phyloP scores from a whole-genome alignment of 805 yeast genomes.

The Saccharomycopsis fermentans region DNA sequence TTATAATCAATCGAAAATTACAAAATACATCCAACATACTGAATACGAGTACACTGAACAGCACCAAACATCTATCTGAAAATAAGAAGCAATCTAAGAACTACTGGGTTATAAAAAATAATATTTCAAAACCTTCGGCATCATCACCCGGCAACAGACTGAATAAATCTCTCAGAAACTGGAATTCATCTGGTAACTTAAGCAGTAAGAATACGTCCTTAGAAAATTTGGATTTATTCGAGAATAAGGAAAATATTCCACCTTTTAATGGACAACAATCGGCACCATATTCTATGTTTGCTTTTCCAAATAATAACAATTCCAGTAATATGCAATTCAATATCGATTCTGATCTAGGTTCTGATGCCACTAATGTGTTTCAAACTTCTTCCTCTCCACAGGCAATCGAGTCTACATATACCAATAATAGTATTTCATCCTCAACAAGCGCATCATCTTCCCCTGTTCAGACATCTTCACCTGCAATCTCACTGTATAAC shows the following conservation, averaged over 20 bases:
- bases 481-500: neutral
- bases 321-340: neutral
- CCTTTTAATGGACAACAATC: neutral
- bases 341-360: constrained; percentile 1
- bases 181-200: neutral
- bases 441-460: neutral
- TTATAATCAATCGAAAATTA: neutral
- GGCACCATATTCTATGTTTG: neutral
- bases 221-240: neutral
- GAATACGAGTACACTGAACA: neutral
- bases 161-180: neutral
- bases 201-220: neutral
- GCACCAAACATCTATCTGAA: neutral
- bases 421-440: neutral
- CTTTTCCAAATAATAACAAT: neutral
- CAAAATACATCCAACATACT: neutral
- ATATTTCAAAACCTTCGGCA: neutral
- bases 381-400: constrained; percentile 1
- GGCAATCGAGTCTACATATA: neutral
- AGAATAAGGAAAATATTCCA: constrained; percentile 9
- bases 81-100: neutral
- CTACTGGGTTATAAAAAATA: constrained; percentile 12
- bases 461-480: neutral
- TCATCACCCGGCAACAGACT: neutral
- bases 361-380: constrained; percentile 4